phyloP scores from a whole-genome alignment of 2,329 filamentous ascomycete species.

The Talaromyces sp. region DNA sequence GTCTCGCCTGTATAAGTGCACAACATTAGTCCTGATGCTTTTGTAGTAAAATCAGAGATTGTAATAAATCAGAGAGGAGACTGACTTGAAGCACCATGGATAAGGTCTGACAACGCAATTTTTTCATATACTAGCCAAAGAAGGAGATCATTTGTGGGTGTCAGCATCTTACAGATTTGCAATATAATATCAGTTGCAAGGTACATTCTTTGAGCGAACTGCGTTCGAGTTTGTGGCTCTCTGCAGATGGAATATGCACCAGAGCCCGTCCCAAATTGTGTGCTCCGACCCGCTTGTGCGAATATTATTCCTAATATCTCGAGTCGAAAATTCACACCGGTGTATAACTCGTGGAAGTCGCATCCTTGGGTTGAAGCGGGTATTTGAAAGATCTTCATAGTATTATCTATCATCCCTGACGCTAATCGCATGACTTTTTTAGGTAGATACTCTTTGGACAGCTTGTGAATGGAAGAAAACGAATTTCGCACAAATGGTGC shows the following conservation, averaged over 20 bases:
- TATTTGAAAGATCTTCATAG: constrained; percentile 20
- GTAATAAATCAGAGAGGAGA: constrained; percentile 1
- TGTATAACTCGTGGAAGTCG: constrained; percentile 36
- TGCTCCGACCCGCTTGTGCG: constrained; percentile 32
- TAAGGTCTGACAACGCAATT: constrained; percentile 31
- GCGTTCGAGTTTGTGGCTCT: constrained; percentile 11
- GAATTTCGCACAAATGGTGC: constrained; percentile 5
- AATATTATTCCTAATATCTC: constrained; percentile 37
- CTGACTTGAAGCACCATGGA: constrained; percentile 35
- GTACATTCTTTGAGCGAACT: constrained; percentile 25
- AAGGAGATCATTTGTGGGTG: constrained; percentile 35
- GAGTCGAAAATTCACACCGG: constrained; percentile 33
- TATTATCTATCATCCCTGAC: constrained; percentile 22
- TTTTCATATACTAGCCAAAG: constrained; percentile 31
- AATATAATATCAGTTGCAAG: constrained; percentile 34
- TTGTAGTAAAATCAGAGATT: too few relatives aligned
- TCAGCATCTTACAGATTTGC: constrained; percentile 34
- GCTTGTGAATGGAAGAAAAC: neutral
- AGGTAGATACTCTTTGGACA: neutral
- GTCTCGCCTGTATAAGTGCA: neutral
- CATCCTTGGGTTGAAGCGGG: constrained; percentile 23
- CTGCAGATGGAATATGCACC: constrained; percentile 14
- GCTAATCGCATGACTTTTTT: neutral
- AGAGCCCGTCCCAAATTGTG: constrained; percentile 20
- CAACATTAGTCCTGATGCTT: neutral